Percentiles rank a stretch among this genome's conserved stretches.
Conservation (phyloP, 1,139 yeast genomes). For the Hansenula lynferdii region DNA sequence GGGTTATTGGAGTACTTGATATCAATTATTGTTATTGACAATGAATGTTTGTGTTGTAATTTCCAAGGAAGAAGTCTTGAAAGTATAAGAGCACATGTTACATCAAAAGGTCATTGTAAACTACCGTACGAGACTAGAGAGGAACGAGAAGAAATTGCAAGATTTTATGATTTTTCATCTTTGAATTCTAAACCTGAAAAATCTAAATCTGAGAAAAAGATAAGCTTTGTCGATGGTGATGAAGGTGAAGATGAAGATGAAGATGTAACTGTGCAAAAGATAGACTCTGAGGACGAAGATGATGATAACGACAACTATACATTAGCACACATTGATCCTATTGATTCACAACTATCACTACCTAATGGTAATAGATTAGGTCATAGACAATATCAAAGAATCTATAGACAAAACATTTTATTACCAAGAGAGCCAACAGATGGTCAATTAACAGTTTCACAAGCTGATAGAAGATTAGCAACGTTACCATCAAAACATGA, state of each 20-base stretch:
- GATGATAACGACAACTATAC: constrained; percentile 28
- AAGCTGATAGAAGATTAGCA: constrained; percentile 50
- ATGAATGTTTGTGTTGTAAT: constrained; percentile 76
- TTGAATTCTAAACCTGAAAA: constrained; percentile 38
- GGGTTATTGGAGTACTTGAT: constrained; percentile 76
- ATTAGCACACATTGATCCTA: constrained; percentile 37
- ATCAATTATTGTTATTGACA: constrained; percentile 81
- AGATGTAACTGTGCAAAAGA: too few relatives aligned
- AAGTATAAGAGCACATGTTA: constrained; percentile 89
- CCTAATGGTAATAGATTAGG: constrained; percentile 64
- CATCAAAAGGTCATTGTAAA: constrained; percentile 78
- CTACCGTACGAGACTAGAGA: constrained; percentile 85
- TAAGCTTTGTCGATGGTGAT: constrained; percentile 34
- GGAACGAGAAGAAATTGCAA: constrained; percentile 75
- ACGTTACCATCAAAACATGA: constrained; percentile 36
- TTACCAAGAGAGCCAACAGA: constrained; percentile 21
- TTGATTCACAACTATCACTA: constrained; percentile 53
- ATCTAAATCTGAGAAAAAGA: constrained; percentile 20
- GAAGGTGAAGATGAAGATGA: constrained; percentile 34
- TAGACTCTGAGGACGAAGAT: too few relatives aligned
- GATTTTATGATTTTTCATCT: constrained; percentile 80
- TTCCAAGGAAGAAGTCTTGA: constrained; percentile 82
- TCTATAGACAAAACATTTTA: constrained; percentile 50
- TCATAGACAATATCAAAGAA: constrained; percentile 60
- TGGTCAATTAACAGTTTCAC: constrained; percentile 41